Conservation (phyloP, 2,329 filamentous ascomycete genomes). For the Penicillium sp. region DNA sequence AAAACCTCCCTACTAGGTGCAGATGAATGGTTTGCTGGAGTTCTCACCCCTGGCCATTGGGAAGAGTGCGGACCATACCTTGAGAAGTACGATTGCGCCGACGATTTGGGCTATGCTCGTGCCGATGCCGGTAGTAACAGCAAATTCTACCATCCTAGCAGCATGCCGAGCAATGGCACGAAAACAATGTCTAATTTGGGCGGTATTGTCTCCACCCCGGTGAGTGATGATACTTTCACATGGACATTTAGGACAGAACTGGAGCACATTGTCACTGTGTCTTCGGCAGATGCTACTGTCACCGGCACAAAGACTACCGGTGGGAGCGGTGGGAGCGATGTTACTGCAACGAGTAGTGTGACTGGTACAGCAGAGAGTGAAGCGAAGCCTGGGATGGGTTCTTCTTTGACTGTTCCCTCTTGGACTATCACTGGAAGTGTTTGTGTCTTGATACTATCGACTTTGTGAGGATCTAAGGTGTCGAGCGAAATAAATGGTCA, state of each 20-base stretch:
- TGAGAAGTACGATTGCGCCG: constrained; percentile 14
- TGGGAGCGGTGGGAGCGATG: not conserved
- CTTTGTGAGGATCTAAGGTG: not conserved
- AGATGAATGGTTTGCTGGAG: constrained; percentile 1
- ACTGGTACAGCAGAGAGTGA: constrained; percentile 3
- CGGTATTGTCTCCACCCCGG: constrained; percentile 11
- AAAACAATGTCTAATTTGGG: constrained; percentile 15
- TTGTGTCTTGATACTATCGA: not conserved
- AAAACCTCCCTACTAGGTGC: constrained; percentile 11
- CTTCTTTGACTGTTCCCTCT: not conserved
- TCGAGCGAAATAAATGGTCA: not conserved
- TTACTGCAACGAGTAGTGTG: not conserved
- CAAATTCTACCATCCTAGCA: constrained; percentile 13
- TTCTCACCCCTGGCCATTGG: constrained; percentile 11
- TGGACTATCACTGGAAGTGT: not conserved
- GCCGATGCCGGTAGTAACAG: constrained; percentile 8
- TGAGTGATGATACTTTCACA: constrained; percentile 20
- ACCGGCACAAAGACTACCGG: not conserved
- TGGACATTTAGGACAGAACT: constrained; percentile 9
- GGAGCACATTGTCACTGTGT: constrained; percentile 8
- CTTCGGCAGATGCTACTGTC: constrained; percentile 5
- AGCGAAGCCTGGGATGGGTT: not conserved
- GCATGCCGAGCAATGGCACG: constrained; percentile 17
- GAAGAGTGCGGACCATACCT: constrained; percentile 14
- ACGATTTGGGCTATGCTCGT: constrained; percentile 14